Conservation (phyloP, 2,329 filamentous ascomycete genomes). For the Fusarium pininemorale region DNA sequence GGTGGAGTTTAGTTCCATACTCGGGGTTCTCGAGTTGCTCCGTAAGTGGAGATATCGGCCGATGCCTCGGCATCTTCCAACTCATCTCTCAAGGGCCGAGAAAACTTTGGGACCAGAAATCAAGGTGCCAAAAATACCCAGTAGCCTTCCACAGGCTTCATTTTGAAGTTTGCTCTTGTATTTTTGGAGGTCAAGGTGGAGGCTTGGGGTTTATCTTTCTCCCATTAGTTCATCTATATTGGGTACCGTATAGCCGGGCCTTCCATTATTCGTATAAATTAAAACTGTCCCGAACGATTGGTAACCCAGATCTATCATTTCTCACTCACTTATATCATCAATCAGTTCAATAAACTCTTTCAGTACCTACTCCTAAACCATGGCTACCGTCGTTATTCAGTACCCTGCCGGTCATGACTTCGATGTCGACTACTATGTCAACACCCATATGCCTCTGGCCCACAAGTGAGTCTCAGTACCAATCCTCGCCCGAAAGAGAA, state of each 20-base stretch:
- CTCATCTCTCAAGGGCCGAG: fast-evolving
- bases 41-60: not conserved
- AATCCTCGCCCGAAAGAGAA: fast-evolving
- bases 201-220: not conserved
- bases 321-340: not conserved
- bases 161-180: no score
- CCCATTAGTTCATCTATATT: not conserved
- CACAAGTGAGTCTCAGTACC: not conserved
- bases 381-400: constrained; percentile 10
- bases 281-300: not conserved
- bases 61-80: not conserved
- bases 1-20: not conserved
- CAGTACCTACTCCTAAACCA: not conserved
- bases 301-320: not conserved
- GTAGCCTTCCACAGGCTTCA: fast-evolving
- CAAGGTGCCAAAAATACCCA: not conserved
- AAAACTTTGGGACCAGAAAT: not conserved
- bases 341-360: not conserved
- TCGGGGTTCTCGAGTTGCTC: not conserved
- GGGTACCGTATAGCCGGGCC: not conserved
- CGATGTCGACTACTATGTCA: constrained; percentile 14
- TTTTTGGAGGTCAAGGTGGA: not conserved
- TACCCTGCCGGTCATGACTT: constrained; percentile 20
- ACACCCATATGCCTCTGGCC: constrained; percentile 2
- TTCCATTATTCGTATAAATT: not conserved